Evolutionary conservation across 352 stramenopile genomes (phyloP), one percentile per base, ranked within the genome.

Genomic region (Phytophthora colocasiae): DNA sequence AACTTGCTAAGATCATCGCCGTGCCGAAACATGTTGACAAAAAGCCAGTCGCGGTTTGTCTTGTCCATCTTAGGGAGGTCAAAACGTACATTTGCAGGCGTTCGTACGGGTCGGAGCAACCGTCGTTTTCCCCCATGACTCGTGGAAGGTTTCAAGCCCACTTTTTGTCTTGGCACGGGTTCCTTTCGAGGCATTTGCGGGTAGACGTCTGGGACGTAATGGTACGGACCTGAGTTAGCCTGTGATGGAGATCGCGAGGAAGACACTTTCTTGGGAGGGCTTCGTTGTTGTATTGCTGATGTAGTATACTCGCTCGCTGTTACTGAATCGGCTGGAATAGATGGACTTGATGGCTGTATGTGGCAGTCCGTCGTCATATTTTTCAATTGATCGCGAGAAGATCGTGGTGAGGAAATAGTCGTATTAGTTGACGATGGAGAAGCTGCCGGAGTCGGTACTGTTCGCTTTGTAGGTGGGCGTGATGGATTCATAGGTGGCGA

Each of bases 21-120:
- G 40, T 90, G 78, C 2, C 83, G 81, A 64, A 93, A 92, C 85
- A 93, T 92, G 47, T 93, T 93, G 44, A 85, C 71, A 15, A 92
- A 77, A 17, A 93, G 64, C 85, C 85, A 93, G 47, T 91, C 80
- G 27, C 85, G 77, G 40, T 90, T 91, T n/a, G 75, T 63, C 52
- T 89, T 88, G 54, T 89, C 80, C 52, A 89, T 70, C 22, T 73
- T 79, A 6, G 62, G 66, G 2, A 87, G 48, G 7, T 88, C 63
- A 43, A 92, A 81, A 9, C 70, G 77, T 14, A 90, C 51, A 15
- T 85, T 80, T 11, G 69, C 61, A 2, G 83, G 81, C 24, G 71
- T 84, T 63, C 77, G 84, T 8, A 88, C 75, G 0, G 83, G 81
- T 40, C 77, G 74, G 6, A 91, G 57, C 32, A 77, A 70, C 22